These are phyloP conservation scores for Castanea crenata DNA, from an alignment of 306 rosid species.

Conservation along the genomic window DNA sequence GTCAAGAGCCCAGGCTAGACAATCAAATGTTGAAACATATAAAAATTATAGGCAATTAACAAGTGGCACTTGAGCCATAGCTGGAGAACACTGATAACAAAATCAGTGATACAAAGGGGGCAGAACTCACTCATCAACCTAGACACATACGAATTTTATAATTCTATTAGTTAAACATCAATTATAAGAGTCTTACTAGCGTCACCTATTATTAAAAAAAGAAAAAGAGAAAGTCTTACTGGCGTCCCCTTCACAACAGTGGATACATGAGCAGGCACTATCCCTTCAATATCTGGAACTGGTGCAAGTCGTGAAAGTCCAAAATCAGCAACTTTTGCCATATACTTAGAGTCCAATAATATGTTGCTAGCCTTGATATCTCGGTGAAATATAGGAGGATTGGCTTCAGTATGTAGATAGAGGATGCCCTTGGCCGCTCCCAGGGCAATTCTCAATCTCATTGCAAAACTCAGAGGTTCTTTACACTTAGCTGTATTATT, in stretches of 20 bases:
- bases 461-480: constrained; percentile 45
- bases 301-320: constrained; percentile 91
- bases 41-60: no score
- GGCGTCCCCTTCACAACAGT: constrained; percentile 95
- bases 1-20: no score
- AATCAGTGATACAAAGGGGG: no score
- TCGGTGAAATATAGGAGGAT: constrained; percentile 93
- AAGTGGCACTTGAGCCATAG: no score
- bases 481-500: constrained; percentile 45
- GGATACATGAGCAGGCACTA: constrained; percentile 57
- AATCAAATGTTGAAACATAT: no score
- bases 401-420: constrained; percentile 86
- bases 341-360: constrained; percentile 64
- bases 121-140: no score
- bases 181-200: constrained; percentile 48
- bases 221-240: constrained; percentile 32
- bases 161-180: neutral
- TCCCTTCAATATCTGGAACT: constrained; percentile 55
- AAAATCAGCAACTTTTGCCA: constrained; percentile 85
- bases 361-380: constrained; percentile 91
- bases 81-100: no score
- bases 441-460: constrained; percentile 68
- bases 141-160: neutral
- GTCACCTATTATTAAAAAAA: constrained; percentile 44
- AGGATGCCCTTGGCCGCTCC: constrained; percentile 84